Evolutionary conservation across 345 rosid species (phyloP).

Genomic region (Eucalyptus cladocalyx): DNA sequence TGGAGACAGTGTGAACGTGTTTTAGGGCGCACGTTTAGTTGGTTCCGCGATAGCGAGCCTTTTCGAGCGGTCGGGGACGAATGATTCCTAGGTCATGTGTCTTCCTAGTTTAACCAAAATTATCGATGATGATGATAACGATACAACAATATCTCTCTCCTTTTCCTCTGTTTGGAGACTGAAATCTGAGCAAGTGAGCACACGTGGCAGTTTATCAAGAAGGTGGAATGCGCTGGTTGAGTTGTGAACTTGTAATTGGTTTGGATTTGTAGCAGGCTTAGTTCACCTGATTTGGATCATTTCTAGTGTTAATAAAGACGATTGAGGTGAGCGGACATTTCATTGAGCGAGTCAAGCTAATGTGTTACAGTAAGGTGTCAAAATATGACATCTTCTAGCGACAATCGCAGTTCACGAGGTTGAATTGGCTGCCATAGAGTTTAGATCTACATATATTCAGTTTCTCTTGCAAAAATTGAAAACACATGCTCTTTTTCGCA

Average conservation of each 20-base stretch:
- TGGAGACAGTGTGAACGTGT: not conserved
- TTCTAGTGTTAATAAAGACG: not conserved
- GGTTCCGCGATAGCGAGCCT: not conserved
- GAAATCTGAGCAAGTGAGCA: not conserved
- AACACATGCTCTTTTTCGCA: not conserved
- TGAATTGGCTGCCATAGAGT: not conserved
- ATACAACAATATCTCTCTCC: no score
- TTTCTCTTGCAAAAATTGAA: not conserved
- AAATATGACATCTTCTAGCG: not conserved
- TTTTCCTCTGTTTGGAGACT: not conserved
- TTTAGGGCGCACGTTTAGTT: not conserved
- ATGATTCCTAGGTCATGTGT: not conserved
- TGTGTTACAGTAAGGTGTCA: not conserved
- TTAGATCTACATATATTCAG: not conserved
- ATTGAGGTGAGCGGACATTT: not conserved
- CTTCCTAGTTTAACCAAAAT: not conserved
- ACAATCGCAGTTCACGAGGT: not conserved
- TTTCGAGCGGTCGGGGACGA: not conserved
- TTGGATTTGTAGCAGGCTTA: not conserved
- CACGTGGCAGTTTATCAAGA: not conserved
- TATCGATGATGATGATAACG: not conserved
- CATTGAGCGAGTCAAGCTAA: not conserved
- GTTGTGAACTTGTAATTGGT: not conserved
- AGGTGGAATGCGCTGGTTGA: not conserved
- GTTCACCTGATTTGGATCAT: not conserved